Percentiles rank a stretch among this genome's conserved stretches.
These are phyloP conservation scores for Vitis hybrid DNA, from an alignment of 177 flowering plant species.

Conservation along the genomic window DNA sequence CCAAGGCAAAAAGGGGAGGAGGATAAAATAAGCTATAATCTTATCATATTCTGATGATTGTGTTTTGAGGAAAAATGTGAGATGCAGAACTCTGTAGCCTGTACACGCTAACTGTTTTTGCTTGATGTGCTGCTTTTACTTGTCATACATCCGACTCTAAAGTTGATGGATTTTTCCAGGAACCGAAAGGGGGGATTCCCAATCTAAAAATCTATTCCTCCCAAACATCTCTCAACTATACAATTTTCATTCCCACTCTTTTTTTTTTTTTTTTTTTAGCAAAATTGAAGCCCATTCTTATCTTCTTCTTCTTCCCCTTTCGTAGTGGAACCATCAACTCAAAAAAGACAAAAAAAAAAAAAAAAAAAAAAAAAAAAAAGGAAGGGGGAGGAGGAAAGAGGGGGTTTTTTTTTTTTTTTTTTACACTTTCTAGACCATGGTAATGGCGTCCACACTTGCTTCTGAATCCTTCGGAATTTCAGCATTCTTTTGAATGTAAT, in stretches of 20 bases:
- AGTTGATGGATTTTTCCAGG: constrained; percentile 2
- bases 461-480: constrained; percentile 26
- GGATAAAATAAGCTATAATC: too few relatives aligned
- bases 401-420: background rate
- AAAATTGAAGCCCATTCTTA: background rate
- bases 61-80: too few relatives aligned
- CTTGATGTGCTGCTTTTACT: background rate
- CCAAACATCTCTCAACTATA: constrained; percentile 9
- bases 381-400: background rate
- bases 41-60: too few relatives aligned
- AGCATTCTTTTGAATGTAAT: constrained; percentile 29
- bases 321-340: too few relatives aligned
- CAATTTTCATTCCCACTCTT: background rate
- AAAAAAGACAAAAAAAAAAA: background rate
- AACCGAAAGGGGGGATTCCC: background rate
- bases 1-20: too few relatives aligned
- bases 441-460: constrained; percentile 22
- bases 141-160: constrained; percentile 7
- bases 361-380: background rate
- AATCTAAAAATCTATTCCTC: constrained; percentile 3
- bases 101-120: background rate
- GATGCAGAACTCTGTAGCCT: too few relatives aligned
- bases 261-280: too few relatives aligned
- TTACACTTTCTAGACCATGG: constrained; percentile 29
- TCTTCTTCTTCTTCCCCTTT: too few relatives aligned